phyloP scores from a whole-genome alignment of 371 early-diverging fungal species.

The Actinomortierella wolfii region DNA sequence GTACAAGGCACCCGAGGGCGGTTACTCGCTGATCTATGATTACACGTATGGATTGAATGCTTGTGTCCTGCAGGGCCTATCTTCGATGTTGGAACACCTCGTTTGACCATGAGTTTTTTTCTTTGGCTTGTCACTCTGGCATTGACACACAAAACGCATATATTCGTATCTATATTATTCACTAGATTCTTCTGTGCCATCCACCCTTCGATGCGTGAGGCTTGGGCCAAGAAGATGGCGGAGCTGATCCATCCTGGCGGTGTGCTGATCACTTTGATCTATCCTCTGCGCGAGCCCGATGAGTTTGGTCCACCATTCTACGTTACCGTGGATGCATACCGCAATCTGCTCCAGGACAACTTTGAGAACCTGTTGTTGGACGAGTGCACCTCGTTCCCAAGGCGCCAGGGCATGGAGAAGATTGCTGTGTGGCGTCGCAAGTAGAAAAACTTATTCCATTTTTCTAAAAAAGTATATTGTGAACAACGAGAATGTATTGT shows the following conservation, averaged over 20 bases:
- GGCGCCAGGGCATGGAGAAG: slow-evolving; percentile 59
- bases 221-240: slow-evolving; percentile 76
- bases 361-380: slow-evolving; percentile 65
- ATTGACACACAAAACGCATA: no score
- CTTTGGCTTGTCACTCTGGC: no score
- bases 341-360: slow-evolving; percentile 49
- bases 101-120: no score
- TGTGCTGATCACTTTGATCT: slow-evolving; percentile 83
- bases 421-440: slow-evolving; percentile 62
- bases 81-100: no score
- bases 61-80: no score
- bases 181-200: slow-evolving; percentile 84
- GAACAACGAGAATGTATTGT: no score
- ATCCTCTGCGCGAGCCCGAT: slow-evolving; percentile 60
- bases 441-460: slow-evolving; percentile 7
- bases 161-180: not conserved
- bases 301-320: slow-evolving; percentile 71
- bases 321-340: slow-evolving; percentile 60
- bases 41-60: slow-evolving; percentile 65
- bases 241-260: slow-evolving; percentile 76
- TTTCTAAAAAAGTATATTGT: no score
- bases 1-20: slow-evolving; percentile 56
- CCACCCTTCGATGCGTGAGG: slow-evolving; percentile 63
- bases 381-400: slow-evolving; percentile 56
- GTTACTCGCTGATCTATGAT: slow-evolving; percentile 82